Evolutionary conservation across 2,329 filamentous ascomycete genomes (phyloP), one percentile per base, ranked within the genome.

Genomic region (Penicillium glabrum): DNA sequence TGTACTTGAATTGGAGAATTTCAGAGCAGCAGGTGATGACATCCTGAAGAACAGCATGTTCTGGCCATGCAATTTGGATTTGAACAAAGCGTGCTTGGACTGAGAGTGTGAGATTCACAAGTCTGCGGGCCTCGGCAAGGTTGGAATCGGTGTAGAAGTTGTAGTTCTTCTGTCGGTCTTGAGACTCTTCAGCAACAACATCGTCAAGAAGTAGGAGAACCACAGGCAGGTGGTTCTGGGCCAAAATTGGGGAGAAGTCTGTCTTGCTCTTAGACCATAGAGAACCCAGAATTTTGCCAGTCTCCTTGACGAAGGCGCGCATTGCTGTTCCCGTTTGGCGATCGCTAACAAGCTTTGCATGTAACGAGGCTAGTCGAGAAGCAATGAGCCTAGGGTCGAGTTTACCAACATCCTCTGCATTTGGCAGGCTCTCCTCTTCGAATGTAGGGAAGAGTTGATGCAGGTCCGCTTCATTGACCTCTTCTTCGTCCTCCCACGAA

Each of bases 81-180:
- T 89, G 82, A 21, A 82, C 80, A 76, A 98, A 96, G 16, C 89
- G 86, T 46, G 78, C 71, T 68, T 89, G 87, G 46, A 93, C 85
- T 50, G 86, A 84, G 65, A 87, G 82, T 11, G 91, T 80, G 9
- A 97, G 77, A 0, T 73, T 76, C 26, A 95, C 86, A 4, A 97
- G 81, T 59, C 86, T 89, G 58, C 89, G 87, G 10, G 87, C 86
- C 75, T 98, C 91, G 1, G 79, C 72, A 13, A 93, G 77, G 66
- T 98, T 96, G 3, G 88, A 73, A 67, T 96, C 88, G 0, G 84
- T 87, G 73, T 99, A 99, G 72, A 99, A 97, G 75, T 96, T 96
- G 78, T 93, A 96, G 24, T 78, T 72, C 31, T 73, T 74, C 0
- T 75, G 64, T 3, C 77, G 67, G 5, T 76, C 75, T n/a, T 63